Percentiles rank a stretch among this genome's conserved stretches.
phyloP scores from a whole-genome alignment of 306 rosid genomes.

The Vicia sativa region DNA sequence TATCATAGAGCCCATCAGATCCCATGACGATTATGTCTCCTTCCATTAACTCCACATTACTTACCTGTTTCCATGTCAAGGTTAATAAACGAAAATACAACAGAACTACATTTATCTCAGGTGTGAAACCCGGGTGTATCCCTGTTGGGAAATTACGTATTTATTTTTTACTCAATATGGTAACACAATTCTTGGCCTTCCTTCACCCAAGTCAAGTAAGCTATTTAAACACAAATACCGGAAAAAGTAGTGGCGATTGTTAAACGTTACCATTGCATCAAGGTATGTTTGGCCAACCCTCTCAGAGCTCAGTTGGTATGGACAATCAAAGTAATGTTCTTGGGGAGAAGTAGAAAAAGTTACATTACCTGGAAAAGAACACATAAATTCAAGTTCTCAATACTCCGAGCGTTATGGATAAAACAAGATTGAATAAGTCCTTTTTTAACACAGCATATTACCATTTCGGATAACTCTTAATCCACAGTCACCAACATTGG shows the following conservation, averaged over 20 bases:
- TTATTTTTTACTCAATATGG: neutral
- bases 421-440: conserved; percentile 17
- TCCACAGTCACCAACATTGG: conserved; percentile 96
- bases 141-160: conserved; percentile 25
- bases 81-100: conserved; percentile 37
- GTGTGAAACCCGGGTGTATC: conserved; percentile 13
- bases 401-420: neutral
- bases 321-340: conserved; percentile 94
- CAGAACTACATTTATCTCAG: conserved; percentile 27
- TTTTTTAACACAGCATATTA: conserved; percentile 39
- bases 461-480: conserved; percentile 76
- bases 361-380: conserved; percentile 53
- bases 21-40: conserved; percentile 85
- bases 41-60: conserved; percentile 63
- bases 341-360: conserved; percentile 81
- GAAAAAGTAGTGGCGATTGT: neutral
- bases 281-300: conserved; percentile 83
- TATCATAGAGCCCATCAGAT: conserved; percentile 84
- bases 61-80: conserved; percentile 54
- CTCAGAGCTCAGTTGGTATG: conserved; percentile 87
- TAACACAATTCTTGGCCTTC: conserved; percentile 19
- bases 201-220: conserved; percentile 16
- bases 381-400: conserved; percentile 32
- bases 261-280: conserved; percentile 70
- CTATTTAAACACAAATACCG: conserved; percentile 8